phyloP scores from a whole-genome alignment of 352 stramenopile species.

The Phytopythium ostracodes region DNA sequence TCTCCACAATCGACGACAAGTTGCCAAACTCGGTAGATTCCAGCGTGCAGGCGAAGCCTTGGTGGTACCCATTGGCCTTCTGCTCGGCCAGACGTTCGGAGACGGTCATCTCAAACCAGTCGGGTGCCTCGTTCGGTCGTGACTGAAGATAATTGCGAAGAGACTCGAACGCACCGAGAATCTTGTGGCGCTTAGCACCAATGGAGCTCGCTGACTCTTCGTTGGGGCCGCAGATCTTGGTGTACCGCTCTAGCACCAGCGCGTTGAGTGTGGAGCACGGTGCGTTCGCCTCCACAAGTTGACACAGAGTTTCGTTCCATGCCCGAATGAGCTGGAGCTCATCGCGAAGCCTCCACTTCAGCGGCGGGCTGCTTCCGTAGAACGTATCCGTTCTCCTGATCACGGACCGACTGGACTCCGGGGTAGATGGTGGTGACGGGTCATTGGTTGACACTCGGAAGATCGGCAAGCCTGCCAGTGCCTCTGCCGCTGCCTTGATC shows the following conservation, averaged over 20 bases:
- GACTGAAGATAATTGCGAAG: constrained; percentile 24
- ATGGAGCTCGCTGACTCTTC: constrained; percentile 28
- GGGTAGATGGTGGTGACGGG: constrained; percentile 5
- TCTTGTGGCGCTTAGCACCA: constrained; percentile 25
- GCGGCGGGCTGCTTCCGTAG: constrained; percentile 14
- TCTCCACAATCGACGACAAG: constrained; percentile 24
- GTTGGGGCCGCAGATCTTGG: constrained; percentile 15
- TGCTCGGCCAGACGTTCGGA: constrained; percentile 30
- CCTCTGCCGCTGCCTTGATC: constrained; percentile 30
- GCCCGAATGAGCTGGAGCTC: constrained; percentile 21
- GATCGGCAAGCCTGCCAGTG: constrained; percentile 28
- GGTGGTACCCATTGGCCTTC: constrained; percentile 25
- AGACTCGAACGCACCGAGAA: constrained; percentile 29
- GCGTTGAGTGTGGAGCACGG: constrained; percentile 20
- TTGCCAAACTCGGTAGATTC: constrained; percentile 25
- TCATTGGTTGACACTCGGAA: constrained; percentile 11
- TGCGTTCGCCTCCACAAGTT: constrained; percentile 24
- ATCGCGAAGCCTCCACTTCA: constrained; percentile 26
- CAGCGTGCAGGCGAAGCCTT: constrained; percentile 28
- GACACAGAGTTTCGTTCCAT: constrained; percentile 29
- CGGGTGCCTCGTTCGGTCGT: constrained; percentile 24
- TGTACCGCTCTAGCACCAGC: constrained; percentile 32
- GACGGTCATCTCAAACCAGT: constrained; percentile 35
- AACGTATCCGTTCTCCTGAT: constrained; percentile 11
- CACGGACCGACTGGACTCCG: constrained; percentile 5